These are phyloP conservation scores for Hydrangea macrophylla DNA, from an alignment of 148 eudicot species.

Conservation along the genomic window DNA sequence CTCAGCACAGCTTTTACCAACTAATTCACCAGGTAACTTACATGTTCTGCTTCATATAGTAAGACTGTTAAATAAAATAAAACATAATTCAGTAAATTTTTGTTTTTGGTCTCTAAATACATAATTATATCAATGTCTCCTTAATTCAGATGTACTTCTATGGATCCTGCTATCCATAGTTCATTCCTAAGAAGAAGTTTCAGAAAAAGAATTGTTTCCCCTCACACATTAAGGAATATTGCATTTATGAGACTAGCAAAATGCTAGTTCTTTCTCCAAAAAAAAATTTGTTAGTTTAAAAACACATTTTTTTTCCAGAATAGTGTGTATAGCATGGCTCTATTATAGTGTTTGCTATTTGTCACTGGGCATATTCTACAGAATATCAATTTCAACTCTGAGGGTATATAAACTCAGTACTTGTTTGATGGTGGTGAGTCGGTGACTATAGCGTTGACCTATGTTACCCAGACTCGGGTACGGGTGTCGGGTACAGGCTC, in stretches of 20 bases:
- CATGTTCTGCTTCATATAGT: not conserved
- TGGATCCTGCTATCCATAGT: not conserved
- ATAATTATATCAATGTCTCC: not conserved
- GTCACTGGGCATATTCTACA: not conserved
- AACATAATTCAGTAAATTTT: not conserved
- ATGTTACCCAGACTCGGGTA: too few species aligned
- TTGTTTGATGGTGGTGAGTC: constrained; percentile 64
- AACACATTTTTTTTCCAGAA: not conserved
- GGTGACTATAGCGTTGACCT: too few species aligned
- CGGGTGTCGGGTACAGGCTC: too few species aligned
- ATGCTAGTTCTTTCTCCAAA: not conserved
- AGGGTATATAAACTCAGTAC: not conserved
- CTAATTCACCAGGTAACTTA: constrained; percentile 75
- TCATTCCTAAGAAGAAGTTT: not conserved
- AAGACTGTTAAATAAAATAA: not conserved
- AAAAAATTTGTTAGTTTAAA: too few species aligned
- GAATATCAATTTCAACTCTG: not conserved
- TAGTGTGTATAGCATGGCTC: too few species aligned
- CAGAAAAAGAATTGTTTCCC: too few species aligned
- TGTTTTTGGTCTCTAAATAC: not conserved
- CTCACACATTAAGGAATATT: too few species aligned
- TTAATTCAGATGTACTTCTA: not conserved
- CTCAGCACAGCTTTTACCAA: constrained; percentile 88
- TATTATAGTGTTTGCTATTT: not conserved
- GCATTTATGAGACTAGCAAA: too few species aligned